Base-by-base conservation (phyloP, 768 basidiomycete genomes). In the Tylopilus intermedius region DNA sequence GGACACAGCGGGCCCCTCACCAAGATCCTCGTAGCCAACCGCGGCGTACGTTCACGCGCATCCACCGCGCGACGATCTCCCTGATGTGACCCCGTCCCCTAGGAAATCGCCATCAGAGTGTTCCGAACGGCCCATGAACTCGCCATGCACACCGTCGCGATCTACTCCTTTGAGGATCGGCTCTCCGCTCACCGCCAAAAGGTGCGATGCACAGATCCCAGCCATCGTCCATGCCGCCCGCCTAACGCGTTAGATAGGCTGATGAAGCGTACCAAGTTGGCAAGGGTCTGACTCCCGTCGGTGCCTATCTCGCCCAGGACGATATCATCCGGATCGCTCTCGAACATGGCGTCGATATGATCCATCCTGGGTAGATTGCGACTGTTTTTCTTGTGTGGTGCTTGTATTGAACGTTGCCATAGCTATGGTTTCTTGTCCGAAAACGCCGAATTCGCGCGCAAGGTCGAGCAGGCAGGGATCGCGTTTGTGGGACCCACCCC, bases 251-350 rank as follows among this genome's bases (percentile, higher is more conserved):
- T 18, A 22, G 49, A 45, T 40, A 94, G 93, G 91, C 94, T 57
- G 96, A 99, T 71, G 96, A 99, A 73, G 94, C 94, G 1, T 99
- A 99, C 72, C 89, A 93, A 72, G 96, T 98, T 58, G 96, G 96
- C 50, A 93, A 90, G 64, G 96, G 96, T 8, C 72, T 97, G 47
- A 94, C 94, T 13, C 96, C 96, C 30, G 96, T 99, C 38, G 96
- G 78, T 15, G 96, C 96, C 9, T 99, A 99, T 71, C 88, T 99
- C 58, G 87, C 94, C 2, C 94, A 97, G 69, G 93, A 98, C 62
- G 94, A 96, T 64, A 98, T 99, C 71, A 94, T 99, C 72, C 76
- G 84, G 58, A 87, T 94, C 59, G 92, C 94, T n/a, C 79, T 98
- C 41, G 94, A 98, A 71, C 94, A 98, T 71, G 94, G 92, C 24